Conservation (phyloP, 164 flowering plant species). For the Piper longum region DNA sequence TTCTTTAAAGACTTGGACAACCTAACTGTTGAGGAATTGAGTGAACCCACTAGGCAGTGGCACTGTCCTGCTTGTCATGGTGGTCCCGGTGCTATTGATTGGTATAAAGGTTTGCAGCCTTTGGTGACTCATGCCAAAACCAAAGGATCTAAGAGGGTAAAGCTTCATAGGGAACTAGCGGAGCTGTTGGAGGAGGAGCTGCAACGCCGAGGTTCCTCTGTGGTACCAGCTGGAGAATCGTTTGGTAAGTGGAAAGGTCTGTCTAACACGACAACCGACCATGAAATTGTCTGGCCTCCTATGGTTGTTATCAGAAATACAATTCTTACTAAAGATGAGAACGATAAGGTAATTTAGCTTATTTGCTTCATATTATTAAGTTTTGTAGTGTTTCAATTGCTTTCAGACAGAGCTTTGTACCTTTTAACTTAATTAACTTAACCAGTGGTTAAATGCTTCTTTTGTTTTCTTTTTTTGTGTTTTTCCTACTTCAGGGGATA, state of each 20-base stretch:
- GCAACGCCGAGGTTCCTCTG: conserved; percentile 45
- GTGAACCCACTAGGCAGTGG: conserved; percentile 74
- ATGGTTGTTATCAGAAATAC: conserved; percentile 86
- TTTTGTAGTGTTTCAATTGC: not conserved
- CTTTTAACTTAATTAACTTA: no score
- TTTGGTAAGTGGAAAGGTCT: conserved; percentile 78
- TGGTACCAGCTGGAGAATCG: conserved; percentile 52
- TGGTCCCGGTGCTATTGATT: conserved; percentile 91
- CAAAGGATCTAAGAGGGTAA: conserved; percentile 58
- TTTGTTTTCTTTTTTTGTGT: no score
- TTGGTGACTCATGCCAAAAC: conserved; percentile 78
- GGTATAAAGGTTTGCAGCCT: conserved; percentile 81
- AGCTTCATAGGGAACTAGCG: conserved; percentile 65
- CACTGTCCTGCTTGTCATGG: conserved; percentile 95
- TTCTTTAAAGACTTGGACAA: conserved; percentile 51
- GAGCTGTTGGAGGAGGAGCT: conserved; percentile 71
- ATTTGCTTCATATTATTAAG: not conserved
- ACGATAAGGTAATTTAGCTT: conserved; percentile 51
- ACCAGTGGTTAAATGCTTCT: no score
- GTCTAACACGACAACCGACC: conserved; percentile 28
- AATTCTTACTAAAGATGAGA: conserved; percentile 47
- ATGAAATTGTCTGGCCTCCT: conserved; percentile 91
- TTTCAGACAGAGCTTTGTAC: not conserved
- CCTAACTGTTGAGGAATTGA: conserved; percentile 37
- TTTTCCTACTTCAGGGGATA: no score